Evolutionary conservation across 768 basidiomycete species (phyloP).

Genomic region (Mycena kentingensis): DNA sequence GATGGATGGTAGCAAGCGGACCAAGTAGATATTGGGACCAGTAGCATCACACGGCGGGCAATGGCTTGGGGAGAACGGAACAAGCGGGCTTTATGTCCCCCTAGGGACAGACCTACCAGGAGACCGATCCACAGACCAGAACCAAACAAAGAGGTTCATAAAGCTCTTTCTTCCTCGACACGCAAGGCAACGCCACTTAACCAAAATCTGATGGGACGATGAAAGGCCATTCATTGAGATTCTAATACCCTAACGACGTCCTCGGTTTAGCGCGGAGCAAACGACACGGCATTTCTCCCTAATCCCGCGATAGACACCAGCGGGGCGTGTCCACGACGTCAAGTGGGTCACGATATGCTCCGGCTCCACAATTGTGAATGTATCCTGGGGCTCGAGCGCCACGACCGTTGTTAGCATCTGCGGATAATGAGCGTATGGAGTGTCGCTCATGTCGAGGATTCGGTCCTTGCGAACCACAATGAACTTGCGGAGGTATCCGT

Average conservation of each 20-base stretch:
- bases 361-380: conserved; percentile 8
- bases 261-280: conserved; percentile 18
- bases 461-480: conserved; percentile 1
- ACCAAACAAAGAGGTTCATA: no score
- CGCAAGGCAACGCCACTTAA: no score
- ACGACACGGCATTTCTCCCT: not conserved
- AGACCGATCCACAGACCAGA: no score
- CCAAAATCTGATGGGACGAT: no score
- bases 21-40: no score
- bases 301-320: not conserved
- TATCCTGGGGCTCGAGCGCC: not conserved
- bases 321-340: conserved; percentile 3
- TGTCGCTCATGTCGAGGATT: not conserved
- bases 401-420: conserved; percentile 3
- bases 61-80: no score
- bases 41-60: no score
- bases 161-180: no score
- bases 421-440: conserved; percentile 5
- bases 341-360: conserved; percentile 9
- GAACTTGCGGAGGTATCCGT: conserved; percentile 9
- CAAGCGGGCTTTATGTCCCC: no score
- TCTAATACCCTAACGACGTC: conserved; percentile 6
- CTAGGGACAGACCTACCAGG: no score
- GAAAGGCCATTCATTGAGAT: no score
- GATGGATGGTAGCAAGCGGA: no score